Evolutionary conservation across 768 basidiomycete genomes (phyloP), one percentile per base, ranked within the genome.

Genomic region (Kwoniella europaea): DNA sequence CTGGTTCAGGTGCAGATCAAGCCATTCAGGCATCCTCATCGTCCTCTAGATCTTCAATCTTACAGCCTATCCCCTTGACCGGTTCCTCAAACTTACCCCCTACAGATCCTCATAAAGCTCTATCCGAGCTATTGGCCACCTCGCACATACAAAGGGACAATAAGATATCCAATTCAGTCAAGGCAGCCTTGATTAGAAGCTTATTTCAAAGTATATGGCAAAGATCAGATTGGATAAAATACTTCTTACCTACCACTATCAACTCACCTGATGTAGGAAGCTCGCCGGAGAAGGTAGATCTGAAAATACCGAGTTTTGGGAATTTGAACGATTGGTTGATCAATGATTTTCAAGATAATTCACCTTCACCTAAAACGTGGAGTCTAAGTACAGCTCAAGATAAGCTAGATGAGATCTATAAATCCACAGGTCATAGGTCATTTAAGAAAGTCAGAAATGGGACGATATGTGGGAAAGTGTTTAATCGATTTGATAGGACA

Each of bases 401-500:
- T 27, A 46, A 15, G 15, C 22, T 57, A 18, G 66, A 71, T 60
- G 61, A 62, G 55, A 55, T 13, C 12, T 35, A 65, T n/a, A 65
- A 57, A 20, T 57, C 22, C 2, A 57, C 29, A 3, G 72, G 75
- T 7, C 62, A 68, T 29, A 57, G 64, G 42, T 62, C 68, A 9
- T n/a, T 52, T 4, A 69, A 67, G 29, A 57, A 44, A 41, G 18
- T 57, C 10, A 68, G 68, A 29, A 68, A 56, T n/a, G 81, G 81
- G 0, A 63, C 52, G 64, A 73, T 65, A 13, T 82, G 81, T 68
- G 79, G 79, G 1, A 78, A 74, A 57, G 73, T 72, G n/a, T 58
- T 82, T 16, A 70, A 71, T 55, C 66, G 78, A 50, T 75, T 67
- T 63, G 81, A 79, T 22, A 71, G 77, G 68, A 81, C 79, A 3